Percentiles rank a stretch among this genome's conserved stretches.
phyloP scores from a whole-genome alignment of 2,329 filamentous ascomycete genomes.

The Alternaria longipes region DNA sequence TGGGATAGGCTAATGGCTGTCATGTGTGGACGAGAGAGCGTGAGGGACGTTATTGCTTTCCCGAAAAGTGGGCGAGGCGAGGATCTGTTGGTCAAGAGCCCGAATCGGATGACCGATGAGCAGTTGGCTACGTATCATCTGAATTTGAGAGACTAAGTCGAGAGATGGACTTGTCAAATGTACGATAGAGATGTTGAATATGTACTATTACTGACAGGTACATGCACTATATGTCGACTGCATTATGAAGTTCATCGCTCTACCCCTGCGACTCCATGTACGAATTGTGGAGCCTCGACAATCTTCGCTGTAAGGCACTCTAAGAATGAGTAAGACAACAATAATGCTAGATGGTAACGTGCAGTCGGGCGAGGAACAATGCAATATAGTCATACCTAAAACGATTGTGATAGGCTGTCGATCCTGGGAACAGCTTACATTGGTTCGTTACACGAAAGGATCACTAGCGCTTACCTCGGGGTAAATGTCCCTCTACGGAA shows the following conservation, averaged over 20 bases:
- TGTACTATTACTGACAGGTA: neutral
- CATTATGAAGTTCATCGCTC: no score
- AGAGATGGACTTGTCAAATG: neutral
- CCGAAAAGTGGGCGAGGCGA: conserved; percentile 93
- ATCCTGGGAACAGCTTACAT: neutral
- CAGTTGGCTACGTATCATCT: conserved; percentile 69
- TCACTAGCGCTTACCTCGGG: neutral
- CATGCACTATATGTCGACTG: neutral
- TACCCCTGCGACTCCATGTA: no score
- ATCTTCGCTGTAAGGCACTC: rapidly evolving
- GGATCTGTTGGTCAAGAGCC: conserved; percentile 83
- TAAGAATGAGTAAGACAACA: no score
- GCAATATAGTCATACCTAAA: neutral
- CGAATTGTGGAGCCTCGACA: neutral
- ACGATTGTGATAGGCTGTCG: neutral
- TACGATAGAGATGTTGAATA: neutral
- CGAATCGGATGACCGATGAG: conserved; percentile 71
- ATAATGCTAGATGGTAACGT: no score
- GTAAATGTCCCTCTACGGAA: neutral
- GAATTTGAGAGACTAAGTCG: conserved; percentile 23
- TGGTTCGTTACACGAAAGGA: neutral
- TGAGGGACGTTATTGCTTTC: conserved; percentile 95
- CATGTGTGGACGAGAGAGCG: conserved; percentile 77
- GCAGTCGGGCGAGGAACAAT: neutral
- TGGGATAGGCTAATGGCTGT: conserved; percentile 88